phyloP scores from a whole-genome alignment of 495 filamentous ascomycete genomes.

The Penicillium coffeae region DNA sequence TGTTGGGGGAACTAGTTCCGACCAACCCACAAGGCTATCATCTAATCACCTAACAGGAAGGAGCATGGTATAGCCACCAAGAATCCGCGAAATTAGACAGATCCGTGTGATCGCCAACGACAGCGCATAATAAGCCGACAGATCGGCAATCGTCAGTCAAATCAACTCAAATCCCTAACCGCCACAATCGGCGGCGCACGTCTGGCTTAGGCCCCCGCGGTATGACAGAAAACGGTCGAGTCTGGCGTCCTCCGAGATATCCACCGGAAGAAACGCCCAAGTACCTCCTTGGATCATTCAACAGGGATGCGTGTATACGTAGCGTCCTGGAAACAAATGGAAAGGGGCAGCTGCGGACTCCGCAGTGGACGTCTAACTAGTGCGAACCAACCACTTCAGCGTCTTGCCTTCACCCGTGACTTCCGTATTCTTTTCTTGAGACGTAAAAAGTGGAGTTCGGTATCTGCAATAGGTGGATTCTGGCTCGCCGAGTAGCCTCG shows the following conservation, averaged over 20 bases:
- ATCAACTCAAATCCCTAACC: constrained; percentile 22
- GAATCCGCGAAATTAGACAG: constrained; percentile 15
- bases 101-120: constrained; percentile 19
- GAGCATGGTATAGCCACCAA: neutral
- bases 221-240: constrained; percentile 24
- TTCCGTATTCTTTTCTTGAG: neutral
- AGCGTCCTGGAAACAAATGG: neutral
- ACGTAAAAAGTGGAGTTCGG: neutral
- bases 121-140: constrained; percentile 18
- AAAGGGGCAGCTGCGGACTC: neutral
- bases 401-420: neutral
- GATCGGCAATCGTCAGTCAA: constrained; percentile 35
- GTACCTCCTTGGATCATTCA: neutral
- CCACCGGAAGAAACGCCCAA: neutral
- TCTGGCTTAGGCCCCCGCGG: constrained; percentile 15
- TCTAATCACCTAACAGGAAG: constrained; percentile 9
- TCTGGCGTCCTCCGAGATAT: neutral
- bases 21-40: constrained; percentile 5
- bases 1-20: neutral
- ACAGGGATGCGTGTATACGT: neutral
- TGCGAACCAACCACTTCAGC: neutral
- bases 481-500: neutral
- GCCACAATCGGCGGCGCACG: constrained; percentile 9
- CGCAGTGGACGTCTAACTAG: too few relatives aligned
- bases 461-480: neutral